phyloP scores from a whole-genome alignment of 2,329 filamentous ascomycete genomes.

The Botryotinia calthae region DNA sequence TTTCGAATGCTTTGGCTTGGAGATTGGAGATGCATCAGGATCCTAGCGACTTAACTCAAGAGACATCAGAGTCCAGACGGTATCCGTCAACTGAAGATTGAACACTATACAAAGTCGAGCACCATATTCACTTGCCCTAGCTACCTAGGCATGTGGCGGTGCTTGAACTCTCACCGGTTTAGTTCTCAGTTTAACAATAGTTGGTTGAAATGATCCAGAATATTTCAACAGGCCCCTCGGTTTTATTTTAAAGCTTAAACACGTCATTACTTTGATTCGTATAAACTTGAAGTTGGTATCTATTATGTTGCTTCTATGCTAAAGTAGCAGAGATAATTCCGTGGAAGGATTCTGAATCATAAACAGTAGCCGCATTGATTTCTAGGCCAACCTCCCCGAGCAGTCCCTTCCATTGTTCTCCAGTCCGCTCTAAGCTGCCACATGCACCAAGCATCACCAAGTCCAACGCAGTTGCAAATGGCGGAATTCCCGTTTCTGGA shows the following conservation, averaged over 20 bases:
- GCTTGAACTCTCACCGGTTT: not conserved
- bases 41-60: not conserved
- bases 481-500: conserved; percentile 34
- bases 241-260: not conserved
- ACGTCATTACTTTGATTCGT: not conserved
- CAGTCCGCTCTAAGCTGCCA: not conserved
- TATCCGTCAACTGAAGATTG: not conserved
- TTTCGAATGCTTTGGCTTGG: not conserved
- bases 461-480: conserved; percentile 39
- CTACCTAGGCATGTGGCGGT: not conserved
- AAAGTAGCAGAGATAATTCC: not conserved
- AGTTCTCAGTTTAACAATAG: not conserved
- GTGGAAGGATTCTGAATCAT: not conserved
- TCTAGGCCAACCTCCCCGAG: not conserved
- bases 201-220: not conserved
- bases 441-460: conserved; percentile 33
- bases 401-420: not conserved
- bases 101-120: not conserved
- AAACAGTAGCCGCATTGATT: not conserved
- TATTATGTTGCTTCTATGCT: not conserved
- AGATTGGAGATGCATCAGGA: not conserved
- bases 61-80: not conserved
- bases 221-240: rapidly evolving
- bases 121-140: not conserved
- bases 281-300: not conserved